Evolutionary conservation across 1,284 basidiomycete genomes (phyloP).

Genomic region (Acaromyces ingoldii): DNA sequence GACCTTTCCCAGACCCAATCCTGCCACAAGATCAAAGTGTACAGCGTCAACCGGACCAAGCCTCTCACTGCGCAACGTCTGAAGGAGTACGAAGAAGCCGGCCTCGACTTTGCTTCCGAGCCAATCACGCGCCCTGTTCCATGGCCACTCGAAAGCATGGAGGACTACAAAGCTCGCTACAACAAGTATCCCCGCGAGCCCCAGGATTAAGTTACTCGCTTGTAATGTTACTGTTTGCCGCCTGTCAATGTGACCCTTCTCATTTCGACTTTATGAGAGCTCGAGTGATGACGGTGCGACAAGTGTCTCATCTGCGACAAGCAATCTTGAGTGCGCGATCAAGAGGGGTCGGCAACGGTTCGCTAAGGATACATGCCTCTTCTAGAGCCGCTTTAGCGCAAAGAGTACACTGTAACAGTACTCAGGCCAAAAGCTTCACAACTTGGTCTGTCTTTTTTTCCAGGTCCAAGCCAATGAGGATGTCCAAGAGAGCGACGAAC

Average conservation of each 20-base stretch:
- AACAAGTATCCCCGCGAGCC: background rate
- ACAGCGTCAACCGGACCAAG: conserved; percentile 1
- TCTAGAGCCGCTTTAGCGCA: too few species aligned
- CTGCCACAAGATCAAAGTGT: conserved; percentile 1
- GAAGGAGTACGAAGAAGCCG: background rate
- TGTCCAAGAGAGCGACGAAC: conserved; percentile 27
- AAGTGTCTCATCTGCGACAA: too few species aligned
- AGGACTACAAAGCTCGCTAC: background rate
- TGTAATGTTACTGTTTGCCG: too few species aligned
- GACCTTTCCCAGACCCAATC: background rate
- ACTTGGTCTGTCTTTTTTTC: conserved; percentile 29
- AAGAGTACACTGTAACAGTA: too few species aligned
- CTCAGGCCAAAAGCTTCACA: too few species aligned
- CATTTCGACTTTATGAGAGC: too few species aligned
- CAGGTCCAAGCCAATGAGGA: conserved; percentile 27
- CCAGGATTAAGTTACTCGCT: conserved; percentile 13
- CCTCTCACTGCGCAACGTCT: background rate
- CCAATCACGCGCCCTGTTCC: conserved; percentile 1
- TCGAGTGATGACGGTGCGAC: too few species aligned
- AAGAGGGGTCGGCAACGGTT: too few species aligned
- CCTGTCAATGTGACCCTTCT: too few species aligned
- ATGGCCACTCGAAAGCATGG: background rate
- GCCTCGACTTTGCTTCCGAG: background rate
- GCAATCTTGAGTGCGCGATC: too few species aligned
- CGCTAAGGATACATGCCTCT: too few species aligned